Evolutionary conservation across 148 eudicot genomes (phyloP), one percentile per base, ranked within the genome.

Genomic region (Rhododendron ovatum): DNA sequence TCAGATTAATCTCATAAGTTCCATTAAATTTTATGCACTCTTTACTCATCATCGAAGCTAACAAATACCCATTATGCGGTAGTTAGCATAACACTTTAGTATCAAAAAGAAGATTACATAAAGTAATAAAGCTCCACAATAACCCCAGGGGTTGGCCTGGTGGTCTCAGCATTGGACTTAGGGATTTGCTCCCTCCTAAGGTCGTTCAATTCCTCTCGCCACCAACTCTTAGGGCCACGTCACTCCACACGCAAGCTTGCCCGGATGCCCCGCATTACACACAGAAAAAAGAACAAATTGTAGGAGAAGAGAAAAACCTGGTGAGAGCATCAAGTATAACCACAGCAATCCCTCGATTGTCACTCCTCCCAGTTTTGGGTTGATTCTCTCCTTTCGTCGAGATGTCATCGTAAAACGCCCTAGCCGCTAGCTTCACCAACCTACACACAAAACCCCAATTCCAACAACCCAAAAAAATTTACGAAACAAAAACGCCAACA

Each of bases 311-410:
- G 3, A 65, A 78, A 73, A 77, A 94, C 99, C 98, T 94, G 17
- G 98, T 97, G 67, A 95, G 95, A 37, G 99, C 98, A 90, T 95
- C 99, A 85, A 97, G 99, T 83, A 95, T 92, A 71, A 97, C 96
- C 47, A 97, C 99, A 7, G 96, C 99, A 87, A 94, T 93, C 82
- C 99, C 99, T 11, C 98, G 86, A 41, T 95, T 97, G 85, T 97
- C 99, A 75, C 98, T 93, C 37, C 98, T 89, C 13, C 93, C 94
- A 5, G 91, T 88, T 90, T 92, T 97, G 3, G 92, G 94, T 87
- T 93, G 96, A 92, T 91, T 95, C 59, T 94, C 98, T 18, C 98
- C 99, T 87, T 93, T 97, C 2, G 95, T 93, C 1, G 98, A 90
- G 50, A 93, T 88, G 82, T 97, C 99, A 89, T 97, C 98, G 47